Evolutionary conservation across 176 grass and related monocot genomes (phyloP).

Genomic region (Rhynchospora pubera): DNA sequence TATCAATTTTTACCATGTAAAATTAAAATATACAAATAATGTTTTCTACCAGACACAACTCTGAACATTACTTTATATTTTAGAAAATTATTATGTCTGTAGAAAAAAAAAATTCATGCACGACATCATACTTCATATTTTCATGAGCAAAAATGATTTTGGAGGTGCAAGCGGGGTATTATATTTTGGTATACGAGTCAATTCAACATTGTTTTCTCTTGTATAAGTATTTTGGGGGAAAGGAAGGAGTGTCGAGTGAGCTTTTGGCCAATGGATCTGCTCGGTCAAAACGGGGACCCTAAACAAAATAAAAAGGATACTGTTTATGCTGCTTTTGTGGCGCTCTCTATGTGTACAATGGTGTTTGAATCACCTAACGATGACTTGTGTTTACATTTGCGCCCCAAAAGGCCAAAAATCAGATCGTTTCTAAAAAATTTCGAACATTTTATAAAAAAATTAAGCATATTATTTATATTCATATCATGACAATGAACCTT

Average conservation of each 20-base stretch:
- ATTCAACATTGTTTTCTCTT: not conserved
- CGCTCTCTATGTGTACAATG: not conserved
- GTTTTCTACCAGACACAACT: no score
- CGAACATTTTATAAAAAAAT: not conserved
- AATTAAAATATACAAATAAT: no score
- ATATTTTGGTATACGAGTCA: not conserved
- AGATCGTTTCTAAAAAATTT: not conserved
- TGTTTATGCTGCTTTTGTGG: not conserved
- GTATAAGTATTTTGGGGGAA: not conserved
- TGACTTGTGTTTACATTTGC: not conserved
- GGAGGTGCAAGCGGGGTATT: not conserved
- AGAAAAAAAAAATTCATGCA: no score
- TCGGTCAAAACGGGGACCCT: constrained; percentile 1
- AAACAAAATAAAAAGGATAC: not conserved
- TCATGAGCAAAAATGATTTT: not conserved
- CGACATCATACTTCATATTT: no score
- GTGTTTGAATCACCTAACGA: not conserved
- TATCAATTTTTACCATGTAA: no score
- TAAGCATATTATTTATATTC: no score
- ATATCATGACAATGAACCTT: no score
- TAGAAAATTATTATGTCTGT: no score
- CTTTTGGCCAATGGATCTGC: not conserved
- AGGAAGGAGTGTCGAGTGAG: not conserved
- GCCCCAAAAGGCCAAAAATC: not conserved
- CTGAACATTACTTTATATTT: no score